These are phyloP conservation scores for Lentinula novae-zelandiae DNA, from an alignment of 1,284 basidiomycete genomes.

Conservation along the genomic window DNA sequence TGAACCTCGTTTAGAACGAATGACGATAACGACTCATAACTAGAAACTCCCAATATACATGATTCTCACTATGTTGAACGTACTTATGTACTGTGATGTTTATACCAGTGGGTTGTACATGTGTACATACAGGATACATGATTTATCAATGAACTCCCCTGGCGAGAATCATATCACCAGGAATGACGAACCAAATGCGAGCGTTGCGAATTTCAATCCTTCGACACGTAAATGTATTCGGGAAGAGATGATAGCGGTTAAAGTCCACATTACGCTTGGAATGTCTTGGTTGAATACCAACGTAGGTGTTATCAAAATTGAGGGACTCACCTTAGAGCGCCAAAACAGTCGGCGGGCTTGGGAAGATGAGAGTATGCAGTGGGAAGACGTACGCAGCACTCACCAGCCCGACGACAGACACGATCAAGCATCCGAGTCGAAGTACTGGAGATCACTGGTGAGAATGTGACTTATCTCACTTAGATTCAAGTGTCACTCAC, in stretches of 20 bases:
- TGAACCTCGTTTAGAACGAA: too few species aligned
- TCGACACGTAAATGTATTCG: constrained; percentile 11
- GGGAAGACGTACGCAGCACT: neutral
- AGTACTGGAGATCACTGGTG: neutral
- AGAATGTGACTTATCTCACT: neutral
- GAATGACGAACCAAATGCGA: neutral
- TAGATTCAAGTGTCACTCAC: neutral
- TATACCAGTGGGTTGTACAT: neutral
- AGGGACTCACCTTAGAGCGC: neutral
- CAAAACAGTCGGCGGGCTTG: constrained; percentile 7
- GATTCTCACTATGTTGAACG: too few species aligned
- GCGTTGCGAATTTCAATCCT: neutral
- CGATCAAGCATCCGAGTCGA: neutral
- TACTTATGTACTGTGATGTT: too few species aligned
- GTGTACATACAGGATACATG: neutral
- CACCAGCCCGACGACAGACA: constrained; percentile 1
- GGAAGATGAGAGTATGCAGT: neutral
- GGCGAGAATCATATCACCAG: neutral
- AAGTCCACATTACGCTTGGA: constrained; percentile 2
- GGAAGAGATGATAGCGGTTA: constrained; percentile 7
- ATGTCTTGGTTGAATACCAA: neutral
- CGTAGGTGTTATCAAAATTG: neutral
- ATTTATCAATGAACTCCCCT: too few species aligned
- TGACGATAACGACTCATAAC: too few species aligned
- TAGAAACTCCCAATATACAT: too few species aligned